Base-by-base conservation (phyloP, 495 filamentous ascomycete genomes). In the Letharia columbiana region DNA sequence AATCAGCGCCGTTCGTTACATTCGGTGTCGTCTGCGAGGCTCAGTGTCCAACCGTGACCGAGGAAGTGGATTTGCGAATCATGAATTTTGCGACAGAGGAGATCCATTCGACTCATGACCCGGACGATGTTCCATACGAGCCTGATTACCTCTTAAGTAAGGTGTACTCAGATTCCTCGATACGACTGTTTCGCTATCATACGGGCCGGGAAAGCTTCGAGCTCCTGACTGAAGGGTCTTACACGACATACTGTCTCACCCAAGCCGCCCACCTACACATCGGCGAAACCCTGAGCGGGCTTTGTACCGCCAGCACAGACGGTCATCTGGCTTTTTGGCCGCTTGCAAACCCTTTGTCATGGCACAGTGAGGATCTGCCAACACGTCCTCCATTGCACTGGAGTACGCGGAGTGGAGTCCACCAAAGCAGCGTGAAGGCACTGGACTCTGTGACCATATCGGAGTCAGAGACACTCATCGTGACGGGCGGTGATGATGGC, bases 401-500 rank as follows among this genome's bases (percentile, higher is more conserved):
- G 52, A 59, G 33, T 2, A 47, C 4, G 10, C 52, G 18, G 12
- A 31, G 15, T 42, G 79, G 76, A 65, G 72, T 91, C 50, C 91
- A 96, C 69, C 90, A 92, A 67, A 92, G 81, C 74, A 85, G 86
- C 60, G 81, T 94, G 71, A 92, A 92, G 73, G 75, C 79, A 4
- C 74, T 88, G 5, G 76, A 77, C 39, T 39, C 66, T 20, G 31
- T 65, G 5, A 12, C 50, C 13, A 61, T 86, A 37, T 72, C 80
- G 8, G 65, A 70, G 4, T 64, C 64, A 0, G 64, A 70, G 2
- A 80, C 77, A 40, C 44, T 93, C 12, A 67, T 93, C 23, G 72
- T 87, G n/a, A 88, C 89, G 0, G 91, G 89, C 20, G 90, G 92
- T 8, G 92, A 97, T 68, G 92, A 96, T 70, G 91, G 92, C 69